Conservation (phyloP, 2,329 filamentous ascomycete genomes). For the Talaromyces piceae region DNA sequence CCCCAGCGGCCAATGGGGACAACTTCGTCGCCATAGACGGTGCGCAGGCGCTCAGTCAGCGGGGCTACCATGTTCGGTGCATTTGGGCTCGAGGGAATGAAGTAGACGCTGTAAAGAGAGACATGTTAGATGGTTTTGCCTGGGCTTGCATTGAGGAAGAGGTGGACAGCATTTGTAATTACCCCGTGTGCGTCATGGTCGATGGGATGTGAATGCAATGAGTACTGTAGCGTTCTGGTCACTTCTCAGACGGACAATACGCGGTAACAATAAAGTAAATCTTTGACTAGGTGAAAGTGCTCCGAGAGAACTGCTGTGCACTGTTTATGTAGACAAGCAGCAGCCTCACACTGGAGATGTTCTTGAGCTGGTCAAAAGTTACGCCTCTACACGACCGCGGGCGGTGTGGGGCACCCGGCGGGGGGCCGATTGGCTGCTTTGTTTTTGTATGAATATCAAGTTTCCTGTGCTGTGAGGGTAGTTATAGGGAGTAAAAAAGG, state of each 20-base stretch:
- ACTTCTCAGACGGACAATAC: neutral
- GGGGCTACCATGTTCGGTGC: constrained; percentile 27
- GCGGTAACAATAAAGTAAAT: too few species aligned
- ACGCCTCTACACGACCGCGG: neutral
- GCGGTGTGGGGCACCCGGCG: neutral
- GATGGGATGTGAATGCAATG: neutral
- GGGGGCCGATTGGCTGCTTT: neutral
- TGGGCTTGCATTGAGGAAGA: neutral
- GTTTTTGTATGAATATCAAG: neutral
- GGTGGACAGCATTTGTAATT: constrained; percentile 5
- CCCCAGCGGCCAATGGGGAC: constrained; percentile 31
- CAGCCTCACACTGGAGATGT: too few species aligned
- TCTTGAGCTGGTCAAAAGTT: neutral
- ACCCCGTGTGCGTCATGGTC: constrained; percentile 32
- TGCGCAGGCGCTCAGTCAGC: constrained; percentile 33
- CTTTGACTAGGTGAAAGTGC: too few species aligned
- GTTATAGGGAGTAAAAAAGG: too few species aligned
- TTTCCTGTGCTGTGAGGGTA: too few species aligned
- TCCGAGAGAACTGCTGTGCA: too few species aligned
- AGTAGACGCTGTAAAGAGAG: constrained; percentile 28
- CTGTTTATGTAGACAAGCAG: too few species aligned
- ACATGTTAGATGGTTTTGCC: neutral
- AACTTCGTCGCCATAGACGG: constrained; percentile 28
- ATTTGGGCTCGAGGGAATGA: constrained; percentile 36
- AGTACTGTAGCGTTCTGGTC: neutral